Conservation (phyloP, 495 filamentous ascomycete species). For the Entonaema liquescens region DNA sequence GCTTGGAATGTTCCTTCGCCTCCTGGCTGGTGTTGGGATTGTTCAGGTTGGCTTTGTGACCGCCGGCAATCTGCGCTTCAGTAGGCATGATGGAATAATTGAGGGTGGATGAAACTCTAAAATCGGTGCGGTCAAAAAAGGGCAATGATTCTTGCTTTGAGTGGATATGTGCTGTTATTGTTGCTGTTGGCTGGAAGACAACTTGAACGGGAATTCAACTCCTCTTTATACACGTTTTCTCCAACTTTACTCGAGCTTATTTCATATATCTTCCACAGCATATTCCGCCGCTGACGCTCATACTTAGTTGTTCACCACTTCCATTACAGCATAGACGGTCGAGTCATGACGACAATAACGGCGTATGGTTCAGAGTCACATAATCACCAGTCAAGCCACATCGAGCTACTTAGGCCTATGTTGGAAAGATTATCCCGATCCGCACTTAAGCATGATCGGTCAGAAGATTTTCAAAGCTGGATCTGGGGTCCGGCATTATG, state of each 20-base stretch:
- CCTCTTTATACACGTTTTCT: constrained; percentile 22
- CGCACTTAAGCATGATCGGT: background rate
- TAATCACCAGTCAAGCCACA: constrained; percentile 30
- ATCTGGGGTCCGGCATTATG: background rate
- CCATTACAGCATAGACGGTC: background rate
- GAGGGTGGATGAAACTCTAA: background rate
- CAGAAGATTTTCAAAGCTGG: background rate
- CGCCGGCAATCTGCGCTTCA: constrained; percentile 53
- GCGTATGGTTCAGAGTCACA: constrained; percentile 4
- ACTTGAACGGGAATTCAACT: background rate
- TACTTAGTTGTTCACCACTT: background rate
- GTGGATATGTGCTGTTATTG: background rate
- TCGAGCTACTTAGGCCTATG: background rate
- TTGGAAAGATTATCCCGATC: background rate
- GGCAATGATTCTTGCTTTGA: background rate
- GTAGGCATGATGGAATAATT: constrained; percentile 42
- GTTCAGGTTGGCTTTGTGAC: constrained; percentile 60
- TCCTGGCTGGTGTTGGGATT: constrained; percentile 55
- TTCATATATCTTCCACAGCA: background rate
- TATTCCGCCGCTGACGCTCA: background rate
- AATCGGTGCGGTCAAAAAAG: background rate
- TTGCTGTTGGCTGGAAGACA: background rate
- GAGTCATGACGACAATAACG: constrained; percentile 37
- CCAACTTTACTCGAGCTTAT: background rate
- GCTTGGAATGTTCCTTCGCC: constrained; percentile 51